Evolutionary conservation across 2,329 filamentous ascomycete genomes (phyloP), one percentile per base, ranked within the genome.

Genomic region (Fusarium anthophilum): DNA sequence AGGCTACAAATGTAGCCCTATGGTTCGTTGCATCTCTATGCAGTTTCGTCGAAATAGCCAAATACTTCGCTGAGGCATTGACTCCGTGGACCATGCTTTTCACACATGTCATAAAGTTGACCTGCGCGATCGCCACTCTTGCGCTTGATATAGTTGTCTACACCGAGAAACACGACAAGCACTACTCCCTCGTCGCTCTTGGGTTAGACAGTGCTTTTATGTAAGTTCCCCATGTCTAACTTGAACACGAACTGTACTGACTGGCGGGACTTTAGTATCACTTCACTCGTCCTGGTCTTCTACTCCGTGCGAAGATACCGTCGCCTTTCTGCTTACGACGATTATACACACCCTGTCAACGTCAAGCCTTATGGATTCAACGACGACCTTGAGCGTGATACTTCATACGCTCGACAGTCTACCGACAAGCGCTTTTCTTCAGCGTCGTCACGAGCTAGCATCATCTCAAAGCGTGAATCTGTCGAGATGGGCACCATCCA

Each of bases 11-110:
- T 71, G 83, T 90, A 55, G 83, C 69, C 59, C 82, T 90, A 59
- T 86, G 87, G 22, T 78, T 86, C 32, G 67, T 87, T 43, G 83
- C 85, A 2, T 83, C 88, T 11, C 39, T 86, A 38, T 83, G 87
- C 77, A 87, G 83, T 20, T 78, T 86, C 47, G 76, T 86, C 66
- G 86, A 88, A 70, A 82, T 89, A 38, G 84, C 82, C 48, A 85
- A 82, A 72, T 85, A 83, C 65, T 82, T 84, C 54, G 81, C 84
- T 37, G 87, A 89, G 77, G 83, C 85, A 2, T 78, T 90, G 61
- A 90, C 88, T 17, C 88, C 88, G 5, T 86, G 88, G 79, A 85
- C 85, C 10, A 84, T 90, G 82, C 79, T 90, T 8, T 85, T 87
- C 70, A 85, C 84, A 24, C 86, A 88, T 67, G 79, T 86, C 64